Percentiles rank a stretch among this genome's conserved stretches.
phyloP scores from a whole-genome alignment of 345 rosid genomes.

The Litchi chinensis region DNA sequence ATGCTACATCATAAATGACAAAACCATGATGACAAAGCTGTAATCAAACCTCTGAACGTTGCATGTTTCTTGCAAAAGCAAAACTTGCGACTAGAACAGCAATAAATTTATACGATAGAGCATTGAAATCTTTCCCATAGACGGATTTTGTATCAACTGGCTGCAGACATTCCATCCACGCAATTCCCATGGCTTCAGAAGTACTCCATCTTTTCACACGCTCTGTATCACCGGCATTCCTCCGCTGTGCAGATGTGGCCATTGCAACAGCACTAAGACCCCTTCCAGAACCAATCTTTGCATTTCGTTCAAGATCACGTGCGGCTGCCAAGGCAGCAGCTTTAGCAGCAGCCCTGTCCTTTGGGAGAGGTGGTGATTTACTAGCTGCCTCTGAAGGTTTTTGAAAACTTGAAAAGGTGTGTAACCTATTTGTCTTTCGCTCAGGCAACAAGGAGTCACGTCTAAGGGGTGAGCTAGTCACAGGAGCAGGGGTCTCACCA shows the following conservation, averaged over 20 bases:
- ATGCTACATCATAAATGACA: constrained; percentile 17
- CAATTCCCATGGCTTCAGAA: constrained; percentile 97
- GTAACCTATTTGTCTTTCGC: constrained; percentile 71
- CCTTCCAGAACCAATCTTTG: constrained; percentile 99
- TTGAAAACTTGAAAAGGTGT: constrained; percentile 94
- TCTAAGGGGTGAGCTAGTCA: constrained; percentile 61
- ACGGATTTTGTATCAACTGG: constrained; percentile 92
- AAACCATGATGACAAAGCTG: constrained; percentile 17
- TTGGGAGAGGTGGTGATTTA: constrained; percentile 67
- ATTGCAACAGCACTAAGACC: constrained; percentile 99
- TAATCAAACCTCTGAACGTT: constrained; percentile 86
- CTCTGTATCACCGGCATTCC: constrained; percentile 85
- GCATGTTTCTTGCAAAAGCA: constrained; percentile 98
- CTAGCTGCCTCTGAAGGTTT: constrained; percentile 62
- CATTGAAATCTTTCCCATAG: constrained; percentile 96
- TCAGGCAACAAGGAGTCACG: constrained; percentile 88
- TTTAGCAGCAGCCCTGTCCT: constrained; percentile 97
- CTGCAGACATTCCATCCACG: constrained; percentile 99
- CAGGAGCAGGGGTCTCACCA: constrained; percentile 71
- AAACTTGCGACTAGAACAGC: constrained; percentile 98
- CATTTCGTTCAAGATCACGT: constrained; percentile 96
- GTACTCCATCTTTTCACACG: constrained; percentile 91
- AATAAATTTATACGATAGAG: constrained; percentile 86
- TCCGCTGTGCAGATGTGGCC: constrained; percentile 98
- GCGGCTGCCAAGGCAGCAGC: constrained; percentile 99